These are phyloP conservation scores for Pythium sukuiense DNA, from an alignment of 352 stramenopile genomes.

Conservation along the genomic window DNA sequence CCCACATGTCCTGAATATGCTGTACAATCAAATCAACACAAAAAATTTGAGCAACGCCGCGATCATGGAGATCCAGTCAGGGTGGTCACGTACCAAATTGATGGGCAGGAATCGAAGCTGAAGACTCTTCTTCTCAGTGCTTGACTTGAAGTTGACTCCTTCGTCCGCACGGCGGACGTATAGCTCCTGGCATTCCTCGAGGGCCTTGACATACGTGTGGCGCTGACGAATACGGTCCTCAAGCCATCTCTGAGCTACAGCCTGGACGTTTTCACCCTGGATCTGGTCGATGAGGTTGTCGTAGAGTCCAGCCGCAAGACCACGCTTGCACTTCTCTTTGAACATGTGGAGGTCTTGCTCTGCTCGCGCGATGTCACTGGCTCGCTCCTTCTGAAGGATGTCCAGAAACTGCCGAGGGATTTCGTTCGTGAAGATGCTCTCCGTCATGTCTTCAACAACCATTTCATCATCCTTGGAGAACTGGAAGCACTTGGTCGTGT, in stretches of 20 bases:
- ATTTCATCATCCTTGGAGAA: constrained; percentile 70
- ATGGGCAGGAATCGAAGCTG: constrained; percentile 75
- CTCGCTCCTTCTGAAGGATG: constrained; percentile 52
- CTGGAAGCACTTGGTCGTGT: constrained; percentile 81
- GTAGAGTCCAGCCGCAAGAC: constrained; percentile 59
- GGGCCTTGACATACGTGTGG: constrained; percentile 61
- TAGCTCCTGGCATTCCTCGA: constrained; percentile 69
- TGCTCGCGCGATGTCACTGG: constrained; percentile 52
- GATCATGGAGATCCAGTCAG: not conserved
- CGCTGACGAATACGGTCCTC: constrained; percentile 70
- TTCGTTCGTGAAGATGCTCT: constrained; percentile 82
- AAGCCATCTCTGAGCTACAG: constrained; percentile 68
- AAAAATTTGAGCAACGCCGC: not conserved
- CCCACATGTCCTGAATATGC: constrained; percentile 87
- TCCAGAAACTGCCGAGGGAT: constrained; percentile 79
- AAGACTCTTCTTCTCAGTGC: constrained; percentile 81
- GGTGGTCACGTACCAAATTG: constrained; percentile 48
- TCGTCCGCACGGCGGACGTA: constrained; percentile 68
- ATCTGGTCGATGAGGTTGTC: constrained; percentile 89
- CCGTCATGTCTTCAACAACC: constrained; percentile 80
- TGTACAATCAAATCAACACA: constrained; percentile 11
- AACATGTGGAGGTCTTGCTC: constrained; percentile 52
- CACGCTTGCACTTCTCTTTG: constrained; percentile 65
- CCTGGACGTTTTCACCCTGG: constrained; percentile 74
- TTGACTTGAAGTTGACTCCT: constrained; percentile 79